These are phyloP conservation scores for Triglochin maritima DNA, from an alignment of 106 monocot species.

Conservation along the genomic window DNA sequence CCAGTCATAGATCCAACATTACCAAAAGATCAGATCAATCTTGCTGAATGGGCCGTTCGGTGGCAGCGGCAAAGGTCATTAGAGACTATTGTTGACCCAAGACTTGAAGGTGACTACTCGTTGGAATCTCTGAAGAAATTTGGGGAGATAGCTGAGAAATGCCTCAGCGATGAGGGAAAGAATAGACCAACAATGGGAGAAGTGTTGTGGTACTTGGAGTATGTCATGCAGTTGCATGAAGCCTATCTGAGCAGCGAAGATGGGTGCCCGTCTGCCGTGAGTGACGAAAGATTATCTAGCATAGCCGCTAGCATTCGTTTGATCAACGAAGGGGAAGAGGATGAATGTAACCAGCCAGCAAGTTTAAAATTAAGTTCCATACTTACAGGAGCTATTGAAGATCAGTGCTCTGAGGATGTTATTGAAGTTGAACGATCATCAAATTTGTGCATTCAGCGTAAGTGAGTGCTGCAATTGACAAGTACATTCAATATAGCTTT, in stretches of 20 bases:
- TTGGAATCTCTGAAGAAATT: slow-evolving; percentile 57
- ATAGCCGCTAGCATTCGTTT: slow-evolving; percentile 21
- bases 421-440: neutral
- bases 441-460: neutral
- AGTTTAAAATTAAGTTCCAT: neutral
- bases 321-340: slow-evolving; percentile 30
- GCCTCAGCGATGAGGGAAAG: slow-evolving; percentile 60
- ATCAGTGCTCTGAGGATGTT: neutral
- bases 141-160: slow-evolving; percentile 83
- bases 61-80: slow-evolving; percentile 67
- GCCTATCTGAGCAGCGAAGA: slow-evolving; percentile 24
- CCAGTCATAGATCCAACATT: slow-evolving; percentile 69
- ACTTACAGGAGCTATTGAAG: neutral
- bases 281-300: slow-evolving; percentile 32
- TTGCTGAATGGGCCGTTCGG: slow-evolving; percentile 73
- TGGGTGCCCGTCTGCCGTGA: slow-evolving; percentile 19
- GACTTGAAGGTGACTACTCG: slow-evolving; percentile 43
- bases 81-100: slow-evolving; percentile 42
- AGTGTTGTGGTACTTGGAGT: slow-evolving; percentile 79
- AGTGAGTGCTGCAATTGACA: neutral
- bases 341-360: neutral
- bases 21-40: slow-evolving; percentile 76
- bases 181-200: slow-evolving; percentile 70
- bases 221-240: slow-evolving; percentile 54
- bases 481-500: neutral